Evolutionary conservation across 768 basidiomycete species (phyloP).

Genomic region (Candolleomyces efflorescens): DNA sequence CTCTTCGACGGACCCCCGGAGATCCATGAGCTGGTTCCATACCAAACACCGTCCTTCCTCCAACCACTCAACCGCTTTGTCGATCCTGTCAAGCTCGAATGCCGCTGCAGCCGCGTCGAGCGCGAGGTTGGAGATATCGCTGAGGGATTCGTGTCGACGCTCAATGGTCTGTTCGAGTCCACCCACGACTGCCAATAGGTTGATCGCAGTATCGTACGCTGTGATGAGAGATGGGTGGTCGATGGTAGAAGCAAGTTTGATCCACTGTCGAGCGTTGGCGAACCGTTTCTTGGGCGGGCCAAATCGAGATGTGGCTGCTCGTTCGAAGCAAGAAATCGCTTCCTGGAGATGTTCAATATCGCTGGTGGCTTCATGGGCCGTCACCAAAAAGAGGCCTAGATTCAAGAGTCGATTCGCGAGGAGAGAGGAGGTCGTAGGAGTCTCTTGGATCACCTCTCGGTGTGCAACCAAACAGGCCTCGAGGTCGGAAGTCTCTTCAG

Average conservation of each 20-base stretch:
- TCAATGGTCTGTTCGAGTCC: no score
- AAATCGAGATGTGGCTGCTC: no score
- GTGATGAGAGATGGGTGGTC: no score
- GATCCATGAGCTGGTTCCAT: constrained; percentile 23
- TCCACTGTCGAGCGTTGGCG: no score
- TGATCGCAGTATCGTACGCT: no score
- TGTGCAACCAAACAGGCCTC: not conserved
- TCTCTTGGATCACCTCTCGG: not conserved
- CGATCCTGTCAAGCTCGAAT: constrained; percentile 13
- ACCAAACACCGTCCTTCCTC: constrained; percentile 24
- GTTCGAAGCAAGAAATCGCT: no score
- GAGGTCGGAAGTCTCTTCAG: not conserved
- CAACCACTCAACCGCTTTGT: constrained; percentile 29
- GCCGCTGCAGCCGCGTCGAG: constrained; percentile 21
- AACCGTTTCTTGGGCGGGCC: no score
- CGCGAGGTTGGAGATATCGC: not conserved
- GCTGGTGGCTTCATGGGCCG: no score
- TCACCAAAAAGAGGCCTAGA: no score
- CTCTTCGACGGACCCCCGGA: constrained; percentile 16
- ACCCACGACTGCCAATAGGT: no score
- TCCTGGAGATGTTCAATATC: no score
- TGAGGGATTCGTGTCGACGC: not conserved
- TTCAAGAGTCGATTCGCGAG: not conserved
- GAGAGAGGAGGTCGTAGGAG: not conserved
- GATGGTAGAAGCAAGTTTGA: no score